Evolutionary conservation across 768 basidiomycete genomes (phyloP).

Genomic region (Xanthoconium stramineum): DNA sequence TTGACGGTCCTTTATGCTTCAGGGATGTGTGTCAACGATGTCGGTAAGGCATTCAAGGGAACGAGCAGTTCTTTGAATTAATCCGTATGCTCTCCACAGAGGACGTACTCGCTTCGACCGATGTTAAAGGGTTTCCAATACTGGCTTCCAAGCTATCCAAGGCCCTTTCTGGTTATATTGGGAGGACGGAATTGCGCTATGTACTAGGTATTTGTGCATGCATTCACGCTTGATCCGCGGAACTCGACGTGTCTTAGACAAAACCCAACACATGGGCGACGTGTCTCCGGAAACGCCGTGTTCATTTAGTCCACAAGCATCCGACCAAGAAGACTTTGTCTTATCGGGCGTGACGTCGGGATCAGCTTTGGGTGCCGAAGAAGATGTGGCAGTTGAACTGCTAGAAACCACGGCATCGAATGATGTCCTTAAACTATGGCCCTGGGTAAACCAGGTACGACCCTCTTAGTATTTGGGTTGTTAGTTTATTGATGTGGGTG

Average conservation of each 20-base stretch:
- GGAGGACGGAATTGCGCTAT: conserved; percentile 78
- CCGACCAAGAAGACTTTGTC: conserved; percentile 50
- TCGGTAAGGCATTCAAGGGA: conserved; percentile 55
- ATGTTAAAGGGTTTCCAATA: conserved; percentile 91
- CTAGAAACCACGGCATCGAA: conserved; percentile 58
- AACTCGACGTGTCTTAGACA: conserved; percentile 46
- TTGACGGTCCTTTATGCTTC: conserved; percentile 67
- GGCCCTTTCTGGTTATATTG: conserved; percentile 83
- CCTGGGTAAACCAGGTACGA: conserved; percentile 91
- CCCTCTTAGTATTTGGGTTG: background rate
- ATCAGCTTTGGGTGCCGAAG: conserved; percentile 57
- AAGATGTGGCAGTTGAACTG: conserved; percentile 63
- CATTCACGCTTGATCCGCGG: background rate
- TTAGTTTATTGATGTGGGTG: background rate
- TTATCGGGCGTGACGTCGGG: conserved; percentile 42
- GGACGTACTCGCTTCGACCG: conserved; percentile 61
- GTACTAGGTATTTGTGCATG: conserved; percentile 62
- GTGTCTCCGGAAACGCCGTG: conserved; percentile 66
- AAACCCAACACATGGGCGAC: conserved; percentile 61
- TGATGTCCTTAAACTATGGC: conserved; percentile 67
- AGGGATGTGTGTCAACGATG: conserved; percentile 72
- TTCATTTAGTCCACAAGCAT: conserved; percentile 54
- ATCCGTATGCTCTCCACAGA: conserved; percentile 43
- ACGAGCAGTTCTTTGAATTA: background rate
- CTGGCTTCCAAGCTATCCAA: conserved; percentile 58